Evolutionary conservation across 192 early-diverging fungal species (phyloP).

Genomic region (Radiomyces spectabilis): DNA sequence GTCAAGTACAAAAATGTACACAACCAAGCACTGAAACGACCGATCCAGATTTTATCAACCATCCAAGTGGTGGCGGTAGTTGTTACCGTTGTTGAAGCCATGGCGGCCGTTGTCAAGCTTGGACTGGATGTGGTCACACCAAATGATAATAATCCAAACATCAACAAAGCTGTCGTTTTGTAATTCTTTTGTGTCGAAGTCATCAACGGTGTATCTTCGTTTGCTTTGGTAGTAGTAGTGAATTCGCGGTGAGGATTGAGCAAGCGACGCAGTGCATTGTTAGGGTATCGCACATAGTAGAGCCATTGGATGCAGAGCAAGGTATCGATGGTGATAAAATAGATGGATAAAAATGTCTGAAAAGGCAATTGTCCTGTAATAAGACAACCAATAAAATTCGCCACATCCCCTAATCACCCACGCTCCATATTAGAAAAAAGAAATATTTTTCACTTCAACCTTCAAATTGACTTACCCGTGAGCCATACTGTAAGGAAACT

Average conservation of each 20-base stretch:
- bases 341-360: conserved; percentile 33
- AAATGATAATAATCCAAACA: not conserved
- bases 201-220: not conserved
- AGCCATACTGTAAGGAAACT: conserved; percentile 57
- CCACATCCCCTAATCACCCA: conserved; percentile 56
- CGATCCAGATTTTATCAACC: conserved; percentile 25
- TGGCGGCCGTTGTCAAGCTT: not conserved
- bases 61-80: not conserved
- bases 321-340: conserved; percentile 19
- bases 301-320: conserved; percentile 17
- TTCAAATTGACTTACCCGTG: conserved; percentile 23
- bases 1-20: conserved; percentile 60
- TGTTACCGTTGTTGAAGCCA: not conserved
- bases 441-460: not conserved
- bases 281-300: conserved; percentile 14
- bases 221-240: not conserved
- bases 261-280: conserved; percentile 10
- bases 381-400: conserved; percentile 64
- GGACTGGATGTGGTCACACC: not conserved
- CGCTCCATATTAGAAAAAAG: not conserved
- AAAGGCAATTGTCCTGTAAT: conserved; percentile 63
- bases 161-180: not conserved
- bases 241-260: not conserved
- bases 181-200: not conserved
- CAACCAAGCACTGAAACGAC: conserved; percentile 56